phyloP scores from a whole-genome alignment of 345 rosid species.

The Corymbia maculata region DNA sequence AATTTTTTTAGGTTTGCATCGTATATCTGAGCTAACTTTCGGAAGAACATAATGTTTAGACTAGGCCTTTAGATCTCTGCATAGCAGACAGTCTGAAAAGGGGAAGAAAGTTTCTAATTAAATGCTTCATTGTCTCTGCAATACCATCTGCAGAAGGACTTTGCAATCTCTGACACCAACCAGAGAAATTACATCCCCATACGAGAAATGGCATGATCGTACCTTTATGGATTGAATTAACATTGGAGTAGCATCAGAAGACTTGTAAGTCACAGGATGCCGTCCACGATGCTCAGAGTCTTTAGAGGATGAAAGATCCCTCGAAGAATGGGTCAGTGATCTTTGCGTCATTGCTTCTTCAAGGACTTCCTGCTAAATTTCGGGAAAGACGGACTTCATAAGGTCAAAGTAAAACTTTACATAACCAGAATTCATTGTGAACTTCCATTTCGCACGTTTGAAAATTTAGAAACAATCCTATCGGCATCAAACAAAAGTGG shows the following conservation, averaged over 20 bases:
- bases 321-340: slow-evolving; percentile 70
- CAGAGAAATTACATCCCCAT: not conserved
- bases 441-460: not conserved
- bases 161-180: not conserved
- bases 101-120: not conserved
- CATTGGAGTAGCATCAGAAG: slow-evolving; percentile 63
- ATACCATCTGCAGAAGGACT: not conserved
- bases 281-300: slow-evolving; percentile 81
- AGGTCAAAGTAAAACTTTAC: not conserved
- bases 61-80: not conserved
- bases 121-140: not conserved
- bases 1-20: not conserved
- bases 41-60: not conserved
- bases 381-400: not conserved
- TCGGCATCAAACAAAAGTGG: not conserved
- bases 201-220: not conserved
- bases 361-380: slow-evolving; percentile 64
- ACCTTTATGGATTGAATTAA: slow-evolving; percentile 80
- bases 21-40: not conserved
- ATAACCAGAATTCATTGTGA: not conserved
- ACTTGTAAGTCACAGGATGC: slow-evolving; percentile 86
- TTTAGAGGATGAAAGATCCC: slow-evolving; percentile 79
- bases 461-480: not conserved
- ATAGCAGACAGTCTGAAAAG: not conserved
- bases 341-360: slow-evolving; percentile 72